phyloP scores from a whole-genome alignment of 2,329 filamentous ascomycete species.

The Phyllosticta capitalensis region DNA sequence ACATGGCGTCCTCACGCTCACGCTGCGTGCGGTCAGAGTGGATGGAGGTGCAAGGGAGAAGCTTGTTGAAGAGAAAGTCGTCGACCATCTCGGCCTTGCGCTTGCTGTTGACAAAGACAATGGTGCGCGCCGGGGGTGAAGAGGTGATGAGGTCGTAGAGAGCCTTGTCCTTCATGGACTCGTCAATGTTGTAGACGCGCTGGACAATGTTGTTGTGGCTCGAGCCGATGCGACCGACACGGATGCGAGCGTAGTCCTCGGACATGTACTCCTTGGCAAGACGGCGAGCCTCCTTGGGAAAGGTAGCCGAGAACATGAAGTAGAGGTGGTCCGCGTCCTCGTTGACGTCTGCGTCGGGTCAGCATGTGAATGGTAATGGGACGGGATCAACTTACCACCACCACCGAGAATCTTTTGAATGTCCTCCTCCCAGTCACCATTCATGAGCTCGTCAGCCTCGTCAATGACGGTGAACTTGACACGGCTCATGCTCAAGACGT shows the following conservation, averaged over 20 bases:
- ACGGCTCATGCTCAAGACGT: slow-evolving; percentile 61
- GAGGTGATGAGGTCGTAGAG: slow-evolving; percentile 64
- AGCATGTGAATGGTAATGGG: background rate
- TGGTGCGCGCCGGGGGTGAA: slow-evolving; percentile 63
- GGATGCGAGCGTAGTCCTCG: slow-evolving; percentile 66
- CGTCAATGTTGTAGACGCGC: slow-evolving; percentile 57
- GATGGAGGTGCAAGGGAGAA: slow-evolving; percentile 77
- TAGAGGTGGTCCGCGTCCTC: slow-evolving; percentile 59
- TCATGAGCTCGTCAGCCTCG: slow-evolving; percentile 89
- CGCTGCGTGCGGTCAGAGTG: slow-evolving; percentile 78
- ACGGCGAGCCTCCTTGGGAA: slow-evolving; percentile 68
- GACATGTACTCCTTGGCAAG: slow-evolving; percentile 70
- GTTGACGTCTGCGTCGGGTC: slow-evolving; percentile 51
- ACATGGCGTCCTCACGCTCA: slow-evolving; percentile 86
- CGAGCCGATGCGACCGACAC: slow-evolving; percentile 77
- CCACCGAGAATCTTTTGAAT: slow-evolving; percentile 68
- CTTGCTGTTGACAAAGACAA: slow-evolving; percentile 86
- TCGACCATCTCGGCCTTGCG: slow-evolving; percentile 72
- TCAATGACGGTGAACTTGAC: slow-evolving; percentile 75
- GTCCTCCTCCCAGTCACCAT: slow-evolving; percentile 66
- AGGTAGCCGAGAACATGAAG: slow-evolving; percentile 91
- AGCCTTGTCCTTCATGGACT: slow-evolving; percentile 56
- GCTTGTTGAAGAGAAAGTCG: slow-evolving; percentile 73
- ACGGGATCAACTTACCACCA: slow-evolving; percentile 47
- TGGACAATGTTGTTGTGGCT: slow-evolving; percentile 78